Evolutionary conservation across 2,329 filamentous ascomycete genomes (phyloP).

Genomic region (Aureobasidium namibiae): DNA sequence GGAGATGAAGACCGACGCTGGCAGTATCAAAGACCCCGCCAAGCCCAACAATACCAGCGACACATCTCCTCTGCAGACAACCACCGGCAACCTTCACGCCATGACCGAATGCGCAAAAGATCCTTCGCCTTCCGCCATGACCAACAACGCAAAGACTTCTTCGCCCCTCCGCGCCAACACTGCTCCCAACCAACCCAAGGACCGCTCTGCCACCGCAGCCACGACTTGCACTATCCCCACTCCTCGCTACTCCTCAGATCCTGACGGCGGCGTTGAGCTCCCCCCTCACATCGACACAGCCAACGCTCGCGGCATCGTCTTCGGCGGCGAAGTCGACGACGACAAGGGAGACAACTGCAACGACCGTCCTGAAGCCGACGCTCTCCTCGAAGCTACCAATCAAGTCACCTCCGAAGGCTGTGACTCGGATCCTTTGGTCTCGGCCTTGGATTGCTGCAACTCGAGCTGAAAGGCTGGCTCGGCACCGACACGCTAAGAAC

Average conservation of each 20-base stretch:
- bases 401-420: background rate
- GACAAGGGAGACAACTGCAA: background rate
- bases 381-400: too few species aligned
- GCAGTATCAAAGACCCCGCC: background rate
- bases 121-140: background rate
- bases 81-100: background rate
- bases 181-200: background rate
- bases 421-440: background rate
- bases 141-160: background rate
- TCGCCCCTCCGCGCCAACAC: background rate
- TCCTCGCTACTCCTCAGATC: background rate
- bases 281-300: background rate
- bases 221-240: background rate
- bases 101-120: background rate
- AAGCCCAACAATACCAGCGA: background rate
- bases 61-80: background rate
- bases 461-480: background rate
- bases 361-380: too few species aligned
- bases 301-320: background rate
- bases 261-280: background rate
- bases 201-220: background rate
- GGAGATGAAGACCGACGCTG: background rate
- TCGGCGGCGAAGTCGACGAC: background rate
- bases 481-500: background rate
- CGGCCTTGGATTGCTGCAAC: background rate